Conservation (phyloP, 169 alveolate species). For the Plasmodium cynomolgi region DNA sequence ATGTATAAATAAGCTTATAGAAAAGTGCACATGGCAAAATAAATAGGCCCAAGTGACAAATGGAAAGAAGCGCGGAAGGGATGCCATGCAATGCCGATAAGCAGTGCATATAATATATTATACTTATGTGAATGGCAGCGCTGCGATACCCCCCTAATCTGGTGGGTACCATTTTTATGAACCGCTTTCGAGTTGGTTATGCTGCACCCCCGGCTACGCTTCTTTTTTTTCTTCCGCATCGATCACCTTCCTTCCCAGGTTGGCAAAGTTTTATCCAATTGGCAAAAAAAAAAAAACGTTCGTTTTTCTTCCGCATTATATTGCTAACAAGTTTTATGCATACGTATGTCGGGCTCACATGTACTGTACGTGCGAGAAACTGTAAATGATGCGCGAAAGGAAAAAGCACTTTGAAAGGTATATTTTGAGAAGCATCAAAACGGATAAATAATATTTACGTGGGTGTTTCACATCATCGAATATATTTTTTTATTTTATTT, state of each 20-base stretch:
- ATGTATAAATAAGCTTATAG: neutral
- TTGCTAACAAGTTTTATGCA: neutral
- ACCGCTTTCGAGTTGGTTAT: neutral
- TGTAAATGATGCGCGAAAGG: neutral
- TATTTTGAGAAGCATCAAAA: neutral
- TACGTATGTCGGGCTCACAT: neutral
- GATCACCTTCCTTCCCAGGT: neutral
- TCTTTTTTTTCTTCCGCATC: neutral
- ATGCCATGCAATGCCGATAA: neutral
- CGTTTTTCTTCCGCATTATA: neutral
- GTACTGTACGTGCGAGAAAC: neutral
- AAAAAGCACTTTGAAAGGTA: neutral
- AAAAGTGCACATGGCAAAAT: neutral
- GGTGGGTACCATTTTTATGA: neutral
- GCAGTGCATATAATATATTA: neutral
- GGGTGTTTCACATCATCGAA: neutral
- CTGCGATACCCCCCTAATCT: neutral
- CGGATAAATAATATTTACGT: neutral
- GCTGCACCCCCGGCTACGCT: neutral
- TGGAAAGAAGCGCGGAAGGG: neutral
- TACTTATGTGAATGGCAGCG: neutral
- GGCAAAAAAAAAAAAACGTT: neutral
- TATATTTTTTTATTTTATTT: neutral
- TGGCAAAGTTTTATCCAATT: neutral
- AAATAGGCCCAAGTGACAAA: neutral